These are phyloP conservation scores for Vinca minor DNA, from an alignment of 257 asterid genomes.

Conservation along the genomic window DNA sequence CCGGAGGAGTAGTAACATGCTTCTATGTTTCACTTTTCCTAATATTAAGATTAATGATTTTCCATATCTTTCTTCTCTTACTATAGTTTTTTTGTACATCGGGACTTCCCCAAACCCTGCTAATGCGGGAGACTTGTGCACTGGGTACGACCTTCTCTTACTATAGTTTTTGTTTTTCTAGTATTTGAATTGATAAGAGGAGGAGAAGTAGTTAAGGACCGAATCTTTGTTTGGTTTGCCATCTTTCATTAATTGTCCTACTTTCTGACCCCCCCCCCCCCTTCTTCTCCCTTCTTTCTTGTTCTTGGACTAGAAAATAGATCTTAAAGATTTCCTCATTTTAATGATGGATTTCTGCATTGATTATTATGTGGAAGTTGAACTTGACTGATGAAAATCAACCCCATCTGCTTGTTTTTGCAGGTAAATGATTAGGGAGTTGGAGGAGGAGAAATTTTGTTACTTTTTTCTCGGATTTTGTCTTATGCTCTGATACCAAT, in stretches of 20 bases:
- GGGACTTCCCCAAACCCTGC: too few species aligned
- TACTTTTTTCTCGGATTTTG: neutral
- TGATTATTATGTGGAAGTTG: constrained; percentile 1
- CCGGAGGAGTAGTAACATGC: constrained; percentile 38
- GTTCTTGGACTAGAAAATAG: too few species aligned
- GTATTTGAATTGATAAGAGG: constrained; percentile 16
- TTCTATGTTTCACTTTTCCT: constrained; percentile 6
- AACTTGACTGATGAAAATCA: neutral
- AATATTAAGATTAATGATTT: neutral
- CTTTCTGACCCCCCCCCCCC: constrained; percentile 11
- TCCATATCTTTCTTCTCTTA: too few species aligned
- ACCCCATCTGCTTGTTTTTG: neutral
- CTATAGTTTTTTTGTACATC: too few species aligned
- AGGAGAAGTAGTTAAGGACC: constrained; percentile 26
- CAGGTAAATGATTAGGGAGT: too few species aligned
- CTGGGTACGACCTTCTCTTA: too few species aligned
- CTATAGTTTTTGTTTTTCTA: neutral
- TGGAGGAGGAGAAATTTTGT: too few species aligned
- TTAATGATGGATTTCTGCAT: constrained; percentile 3
- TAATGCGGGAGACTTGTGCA: too few species aligned
- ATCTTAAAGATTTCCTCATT: constrained; percentile 8
- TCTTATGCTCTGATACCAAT: too few species aligned
- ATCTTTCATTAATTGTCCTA: constrained; percentile 17
- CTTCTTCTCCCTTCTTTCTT: too few species aligned
- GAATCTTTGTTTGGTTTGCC: constrained; percentile 49